Percentiles rank a stretch among this genome's conserved stretches.
These are phyloP conservation scores for Tilletia indica DNA, from an alignment of 1,284 basidiomycete genomes.

Conservation along the genomic window DNA sequence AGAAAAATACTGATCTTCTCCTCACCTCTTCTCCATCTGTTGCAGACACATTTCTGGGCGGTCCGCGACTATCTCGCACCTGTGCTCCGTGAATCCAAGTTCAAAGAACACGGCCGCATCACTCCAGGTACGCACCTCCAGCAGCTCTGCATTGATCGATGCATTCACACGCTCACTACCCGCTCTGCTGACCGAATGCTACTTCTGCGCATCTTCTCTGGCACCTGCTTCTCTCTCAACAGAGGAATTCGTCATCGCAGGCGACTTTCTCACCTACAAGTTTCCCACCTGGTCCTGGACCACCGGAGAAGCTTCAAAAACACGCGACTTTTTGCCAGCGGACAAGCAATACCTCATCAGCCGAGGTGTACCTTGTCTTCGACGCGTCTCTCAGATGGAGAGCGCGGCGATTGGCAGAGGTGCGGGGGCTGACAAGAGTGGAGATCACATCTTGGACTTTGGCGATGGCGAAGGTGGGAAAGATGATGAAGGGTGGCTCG, in stretches of 20 bases:
- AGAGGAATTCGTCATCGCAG: constrained; percentile 54
- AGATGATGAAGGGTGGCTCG: constrained; percentile 45
- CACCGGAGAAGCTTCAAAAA: constrained; percentile 68
- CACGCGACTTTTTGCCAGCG: constrained; percentile 82
- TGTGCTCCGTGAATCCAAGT: constrained; percentile 94
- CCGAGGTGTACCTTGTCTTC: constrained; percentile 50
- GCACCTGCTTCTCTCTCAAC: not conserved
- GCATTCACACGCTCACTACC: not conserved
- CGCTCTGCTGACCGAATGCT: too few relatives aligned
- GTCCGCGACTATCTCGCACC: constrained; percentile 95
- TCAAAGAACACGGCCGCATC: constrained; percentile 96
- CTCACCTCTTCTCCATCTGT: too few relatives aligned
- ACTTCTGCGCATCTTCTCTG: too few relatives aligned
- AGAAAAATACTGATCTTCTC: too few relatives aligned
- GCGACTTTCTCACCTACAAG: constrained; percentile 53
- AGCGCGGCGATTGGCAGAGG: constrained; percentile 23
- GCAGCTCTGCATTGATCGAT: not conserved
- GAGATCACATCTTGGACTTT: constrained; percentile 39
- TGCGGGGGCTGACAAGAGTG: constrained; percentile 31
- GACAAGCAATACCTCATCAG: constrained; percentile 93
- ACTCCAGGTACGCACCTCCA: constrained; percentile 72
- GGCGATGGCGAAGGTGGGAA: constrained; percentile 23
- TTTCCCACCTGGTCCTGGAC: constrained; percentile 55
- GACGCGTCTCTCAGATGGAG: constrained; percentile 47
- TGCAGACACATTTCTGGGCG: constrained; percentile 86